Evolutionary conservation across 129 eudicot genomes (phyloP).

Genomic region (Cynara cardunculus): DNA sequence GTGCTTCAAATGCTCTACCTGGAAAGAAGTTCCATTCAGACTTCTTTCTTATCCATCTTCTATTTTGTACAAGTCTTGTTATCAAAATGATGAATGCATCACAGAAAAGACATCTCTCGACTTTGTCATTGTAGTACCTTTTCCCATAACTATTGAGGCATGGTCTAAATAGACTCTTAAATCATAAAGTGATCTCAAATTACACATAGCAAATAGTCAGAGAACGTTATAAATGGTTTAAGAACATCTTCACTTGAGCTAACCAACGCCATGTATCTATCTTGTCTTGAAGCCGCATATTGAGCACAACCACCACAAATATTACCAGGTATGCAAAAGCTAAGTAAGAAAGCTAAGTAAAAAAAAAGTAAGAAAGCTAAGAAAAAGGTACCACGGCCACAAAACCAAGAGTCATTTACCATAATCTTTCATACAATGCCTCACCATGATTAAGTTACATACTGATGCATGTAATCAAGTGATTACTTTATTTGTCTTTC

Average conservation of each 20-base stretch:
- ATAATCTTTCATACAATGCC: background rate
- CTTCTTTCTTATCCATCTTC: background rate
- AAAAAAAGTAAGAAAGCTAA: too few species aligned
- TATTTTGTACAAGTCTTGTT: background rate
- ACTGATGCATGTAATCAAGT: slow-evolving; percentile 3
- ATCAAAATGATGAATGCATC: background rate
- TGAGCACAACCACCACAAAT: background rate
- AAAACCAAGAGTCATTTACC: background rate
- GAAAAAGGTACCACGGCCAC: background rate
- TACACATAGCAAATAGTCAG: background rate
- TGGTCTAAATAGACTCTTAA: background rate
- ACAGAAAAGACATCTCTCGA: background rate
- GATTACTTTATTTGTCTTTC: background rate
- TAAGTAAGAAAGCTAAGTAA: too few species aligned
- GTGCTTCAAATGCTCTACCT: too few species aligned
- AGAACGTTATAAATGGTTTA: background rate
- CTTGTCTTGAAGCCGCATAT: background rate
- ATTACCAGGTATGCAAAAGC: background rate
- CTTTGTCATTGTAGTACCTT: background rate
- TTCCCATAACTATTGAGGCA: background rate
- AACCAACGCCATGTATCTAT: background rate
- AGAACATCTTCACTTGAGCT: background rate
- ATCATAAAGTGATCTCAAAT: background rate
- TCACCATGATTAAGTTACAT: background rate
- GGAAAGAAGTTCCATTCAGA: too few species aligned